Evolutionary conservation across 2,329 filamentous ascomycete species (phyloP).

Genomic region (Didymella segeticola): DNA sequence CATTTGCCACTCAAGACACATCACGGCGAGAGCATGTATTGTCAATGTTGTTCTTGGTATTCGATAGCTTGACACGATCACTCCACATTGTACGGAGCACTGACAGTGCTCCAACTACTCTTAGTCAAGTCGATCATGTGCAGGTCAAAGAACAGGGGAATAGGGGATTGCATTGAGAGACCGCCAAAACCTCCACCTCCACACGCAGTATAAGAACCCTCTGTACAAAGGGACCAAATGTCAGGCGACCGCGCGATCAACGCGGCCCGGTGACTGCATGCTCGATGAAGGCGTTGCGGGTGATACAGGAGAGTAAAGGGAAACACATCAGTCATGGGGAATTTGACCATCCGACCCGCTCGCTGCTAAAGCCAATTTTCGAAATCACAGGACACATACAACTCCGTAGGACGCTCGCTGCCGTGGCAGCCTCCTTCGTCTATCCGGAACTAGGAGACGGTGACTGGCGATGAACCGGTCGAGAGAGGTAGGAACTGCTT

Average conservation of each 20-base stretch:
- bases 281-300: constrained; percentile 34
- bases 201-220: constrained; percentile 27
- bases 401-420: constrained; percentile 49
- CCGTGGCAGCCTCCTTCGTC: constrained; percentile 42
- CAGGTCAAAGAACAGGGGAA: constrained; percentile 43
- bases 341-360: constrained; percentile 49
- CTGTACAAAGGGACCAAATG: constrained; percentile 36
- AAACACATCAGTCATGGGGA: constrained; percentile 52
- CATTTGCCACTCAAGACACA: no score
- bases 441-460: constrained; percentile 42
- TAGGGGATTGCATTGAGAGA: constrained; percentile 43
- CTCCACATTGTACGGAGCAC: no score
- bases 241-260: constrained; percentile 23
- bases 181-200: constrained; percentile 33
- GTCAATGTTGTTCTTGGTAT: no score
- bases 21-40: background rate
- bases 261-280: constrained; percentile 31
- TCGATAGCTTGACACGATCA: no score
- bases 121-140: constrained; percentile 30
- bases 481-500: constrained; percentile 39
- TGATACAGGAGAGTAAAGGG: constrained; percentile 38
- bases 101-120: no score
- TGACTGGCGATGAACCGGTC: constrained; percentile 45
- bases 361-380: constrained; percentile 51
- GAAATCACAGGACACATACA: constrained; percentile 49